phyloP scores from a whole-genome alignment of 164 flowering plant genomes.

The Tinospora cordifolia region DNA sequence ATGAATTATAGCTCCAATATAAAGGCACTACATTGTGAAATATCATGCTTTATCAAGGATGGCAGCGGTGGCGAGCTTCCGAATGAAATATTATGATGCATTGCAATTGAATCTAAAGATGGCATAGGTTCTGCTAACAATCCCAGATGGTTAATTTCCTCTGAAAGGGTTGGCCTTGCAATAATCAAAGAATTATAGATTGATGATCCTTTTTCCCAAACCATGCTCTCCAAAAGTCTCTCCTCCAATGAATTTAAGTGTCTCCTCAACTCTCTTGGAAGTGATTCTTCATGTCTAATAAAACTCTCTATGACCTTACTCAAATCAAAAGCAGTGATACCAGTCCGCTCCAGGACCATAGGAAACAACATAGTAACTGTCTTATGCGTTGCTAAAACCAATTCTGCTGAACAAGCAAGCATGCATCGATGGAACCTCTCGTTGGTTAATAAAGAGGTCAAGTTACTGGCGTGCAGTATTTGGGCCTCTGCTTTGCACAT shows the following conservation, averaged over 20 bases:
- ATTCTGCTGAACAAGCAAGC: slow-evolving; percentile 97
- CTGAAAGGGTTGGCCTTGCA: slow-evolving; percentile 63
- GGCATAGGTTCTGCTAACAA: slow-evolving; percentile 96
- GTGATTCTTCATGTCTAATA: slow-evolving; percentile 85
- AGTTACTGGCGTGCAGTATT: slow-evolving; percentile 56
- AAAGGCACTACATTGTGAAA: slow-evolving; percentile 34
- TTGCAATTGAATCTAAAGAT: slow-evolving; percentile 82
- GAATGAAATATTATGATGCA: slow-evolving; percentile 49
- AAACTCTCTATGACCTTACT: slow-evolving; percentile 99
- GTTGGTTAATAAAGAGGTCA: slow-evolving; percentile 74
- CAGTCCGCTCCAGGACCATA: slow-evolving; percentile 84
- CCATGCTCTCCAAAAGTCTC: slow-evolving; percentile 88
- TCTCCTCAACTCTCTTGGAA: slow-evolving; percentile 85
- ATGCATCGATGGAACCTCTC: slow-evolving; percentile 98
- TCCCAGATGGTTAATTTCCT: slow-evolving; percentile 67
- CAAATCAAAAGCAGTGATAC: slow-evolving; percentile 96
- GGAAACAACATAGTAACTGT: slow-evolving; percentile 91
- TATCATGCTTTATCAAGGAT: slow-evolving; percentile 43
- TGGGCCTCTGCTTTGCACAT: slow-evolving; percentile 89
- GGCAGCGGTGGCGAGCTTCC: slow-evolving; percentile 48
- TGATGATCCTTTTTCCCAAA: slow-evolving; percentile 96
- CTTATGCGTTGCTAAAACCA: slow-evolving; percentile 91
- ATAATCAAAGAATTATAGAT: slow-evolving; percentile 87
- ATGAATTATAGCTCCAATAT: not conserved
- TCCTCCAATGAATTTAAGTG: slow-evolving; percentile 94